Conservation (phyloP, 495 filamentous ascomycete genomes). For the Aspergillus funiculosus region DNA sequence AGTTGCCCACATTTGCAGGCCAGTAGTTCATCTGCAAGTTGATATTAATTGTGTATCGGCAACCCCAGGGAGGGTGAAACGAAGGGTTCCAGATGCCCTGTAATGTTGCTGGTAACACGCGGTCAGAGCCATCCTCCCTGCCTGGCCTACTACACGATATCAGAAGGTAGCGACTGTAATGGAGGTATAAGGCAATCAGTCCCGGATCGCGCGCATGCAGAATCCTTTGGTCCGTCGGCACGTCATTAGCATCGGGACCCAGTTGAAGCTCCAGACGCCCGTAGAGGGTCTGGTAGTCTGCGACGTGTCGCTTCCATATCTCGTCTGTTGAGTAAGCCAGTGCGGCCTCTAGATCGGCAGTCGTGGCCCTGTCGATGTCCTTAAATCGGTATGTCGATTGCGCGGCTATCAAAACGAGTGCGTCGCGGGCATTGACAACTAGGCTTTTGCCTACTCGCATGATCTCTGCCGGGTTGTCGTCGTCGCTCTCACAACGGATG, state of each 20-base stretch:
- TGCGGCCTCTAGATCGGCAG: conserved; percentile 23
- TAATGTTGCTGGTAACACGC: conserved; percentile 47
- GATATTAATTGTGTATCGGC: conserved; percentile 54
- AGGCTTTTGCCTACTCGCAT: conserved; percentile 27
- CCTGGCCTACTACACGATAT: conserved; percentile 41
- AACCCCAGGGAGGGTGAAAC: conserved; percentile 47
- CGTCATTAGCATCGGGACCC: conserved; percentile 12
- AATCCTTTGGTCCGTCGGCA: conserved; percentile 31
- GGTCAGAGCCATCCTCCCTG: conserved; percentile 11
- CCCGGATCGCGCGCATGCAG: conserved; percentile 26
- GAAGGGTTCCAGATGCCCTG: conserved; percentile 54
- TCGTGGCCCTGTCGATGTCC: conserved; percentile 22
- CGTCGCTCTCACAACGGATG: conserved; percentile 20
- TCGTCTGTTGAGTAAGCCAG: conserved; percentile 16
- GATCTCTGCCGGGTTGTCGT: conserved; percentile 20
- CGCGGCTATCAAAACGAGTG: conserved; percentile 34
- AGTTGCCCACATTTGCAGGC: conserved; percentile 42
- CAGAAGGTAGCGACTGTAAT: conserved; percentile 45
- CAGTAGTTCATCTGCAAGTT: conserved; percentile 61
- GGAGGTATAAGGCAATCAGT: conserved; percentile 40
- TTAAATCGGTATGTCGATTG: conserved; percentile 35
- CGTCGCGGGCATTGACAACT: conserved; percentile 24
- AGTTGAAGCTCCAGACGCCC: conserved; percentile 29
- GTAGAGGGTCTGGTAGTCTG: conserved; percentile 32
- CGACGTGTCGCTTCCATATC: conserved; percentile 25